These are phyloP conservation scores for Hemileccinum rubropunctum DNA, from an alignment of 768 basidiomycete species.

Conservation along the genomic window DNA sequence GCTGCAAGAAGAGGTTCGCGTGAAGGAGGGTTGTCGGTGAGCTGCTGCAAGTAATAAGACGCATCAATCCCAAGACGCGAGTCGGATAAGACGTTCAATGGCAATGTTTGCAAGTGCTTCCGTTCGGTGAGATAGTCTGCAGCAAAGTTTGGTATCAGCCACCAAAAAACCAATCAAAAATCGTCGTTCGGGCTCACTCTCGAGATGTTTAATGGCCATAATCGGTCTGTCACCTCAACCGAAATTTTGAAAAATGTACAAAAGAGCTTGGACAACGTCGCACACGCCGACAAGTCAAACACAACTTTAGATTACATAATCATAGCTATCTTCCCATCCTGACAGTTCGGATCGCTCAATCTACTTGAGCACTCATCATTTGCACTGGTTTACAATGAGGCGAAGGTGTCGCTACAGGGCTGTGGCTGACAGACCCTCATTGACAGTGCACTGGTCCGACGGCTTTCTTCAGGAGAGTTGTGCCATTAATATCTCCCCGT, in stretches of 20 bases:
- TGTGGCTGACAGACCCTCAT: too few species aligned
- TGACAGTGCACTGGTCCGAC: too few species aligned
- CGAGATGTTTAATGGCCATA: constrained; percentile 84
- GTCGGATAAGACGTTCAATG: constrained; percentile 79
- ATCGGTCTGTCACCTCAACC: too few species aligned
- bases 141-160: not conserved
- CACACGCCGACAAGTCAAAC: constrained; percentile 13
- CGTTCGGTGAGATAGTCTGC: constrained; percentile 84
- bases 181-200: constrained; percentile 49
- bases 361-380: not conserved
- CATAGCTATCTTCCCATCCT: constrained; percentile 1
- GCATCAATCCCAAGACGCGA: constrained; percentile 98
- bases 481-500: constrained; percentile 9
- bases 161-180: not conserved
- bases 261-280: constrained; percentile 20
- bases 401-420: not conserved
- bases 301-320: constrained; percentile 28
- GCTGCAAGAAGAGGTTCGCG: constrained; percentile 92
- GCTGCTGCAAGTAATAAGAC: constrained; percentile 77
- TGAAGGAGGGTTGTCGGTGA: constrained; percentile 73
- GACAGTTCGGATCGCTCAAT: too few species aligned
- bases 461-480: constrained; percentile 6
- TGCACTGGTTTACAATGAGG: constrained; percentile 5
- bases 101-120: constrained; percentile 80
- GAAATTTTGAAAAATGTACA: not conserved